These are phyloP conservation scores for Arabidopsis hybrid DNA, from an alignment of 441 rosid genomes.

Conservation along the genomic window DNA sequence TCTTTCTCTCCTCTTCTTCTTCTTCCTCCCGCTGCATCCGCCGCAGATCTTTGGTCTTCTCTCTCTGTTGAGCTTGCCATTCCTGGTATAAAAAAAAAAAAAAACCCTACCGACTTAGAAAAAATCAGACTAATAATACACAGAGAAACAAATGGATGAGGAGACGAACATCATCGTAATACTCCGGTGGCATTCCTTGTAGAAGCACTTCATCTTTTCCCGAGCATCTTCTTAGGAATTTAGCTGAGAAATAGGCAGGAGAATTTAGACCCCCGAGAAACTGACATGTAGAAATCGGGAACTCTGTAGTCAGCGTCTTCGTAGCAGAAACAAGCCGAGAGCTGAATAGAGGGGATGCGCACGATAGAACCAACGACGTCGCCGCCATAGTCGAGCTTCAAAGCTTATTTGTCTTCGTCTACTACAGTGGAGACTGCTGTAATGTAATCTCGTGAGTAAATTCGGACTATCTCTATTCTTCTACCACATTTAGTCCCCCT, in stretches of 20 bases:
- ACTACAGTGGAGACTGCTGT: neutral
- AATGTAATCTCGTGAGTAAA: neutral
- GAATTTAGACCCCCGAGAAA: neutral
- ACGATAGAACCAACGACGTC: conserved; percentile 48
- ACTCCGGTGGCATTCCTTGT: conserved; percentile 94
- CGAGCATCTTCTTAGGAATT: conserved; percentile 56
- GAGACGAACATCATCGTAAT: conserved; percentile 74
- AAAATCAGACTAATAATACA: conserved; percentile 3
- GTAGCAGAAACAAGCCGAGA: conserved; percentile 9
- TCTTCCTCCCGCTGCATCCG: conserved; percentile 71
- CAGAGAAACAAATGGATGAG: conserved; percentile 2
- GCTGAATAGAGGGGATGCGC: conserved; percentile 43
- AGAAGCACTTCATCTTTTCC: conserved; percentile 59
- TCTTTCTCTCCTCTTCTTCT: conserved; percentile 86
- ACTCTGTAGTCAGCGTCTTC: conserved; percentile 34
- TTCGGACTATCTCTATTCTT: neutral
- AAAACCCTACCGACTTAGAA: neutral
- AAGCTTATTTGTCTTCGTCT: no score
- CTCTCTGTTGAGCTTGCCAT: conserved; percentile 87
- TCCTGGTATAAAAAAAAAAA: conserved; percentile 56
- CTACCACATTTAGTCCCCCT: neutral
- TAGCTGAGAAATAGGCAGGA: conserved; percentile 21
- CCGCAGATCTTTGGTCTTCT: conserved; percentile 76
- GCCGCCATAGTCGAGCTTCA: conserved; percentile 59
- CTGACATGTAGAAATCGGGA: conserved; percentile 48